Evolutionary conservation across 2,329 filamentous ascomycete genomes (phyloP).

Genomic region (Ceratocystis destructans): DNA sequence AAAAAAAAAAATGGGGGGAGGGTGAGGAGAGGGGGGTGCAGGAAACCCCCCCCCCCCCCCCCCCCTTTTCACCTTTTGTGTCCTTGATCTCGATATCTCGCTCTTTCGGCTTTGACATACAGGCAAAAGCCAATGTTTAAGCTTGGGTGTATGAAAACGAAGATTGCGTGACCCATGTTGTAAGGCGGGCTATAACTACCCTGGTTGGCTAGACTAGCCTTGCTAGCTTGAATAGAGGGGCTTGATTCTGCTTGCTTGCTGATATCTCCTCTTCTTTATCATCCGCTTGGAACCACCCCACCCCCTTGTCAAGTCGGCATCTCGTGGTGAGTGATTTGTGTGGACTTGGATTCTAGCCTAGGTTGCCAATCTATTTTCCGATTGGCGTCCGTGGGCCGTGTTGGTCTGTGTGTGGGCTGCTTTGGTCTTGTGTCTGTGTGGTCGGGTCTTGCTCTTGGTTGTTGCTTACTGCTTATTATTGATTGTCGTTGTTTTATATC

Average conservation of each 20-base stretch:
- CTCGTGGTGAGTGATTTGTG: constrained; percentile 8
- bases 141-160: background rate
- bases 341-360: background rate
- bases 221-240: background rate
- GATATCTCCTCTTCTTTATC: background rate
- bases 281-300: background rate
- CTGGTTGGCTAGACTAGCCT: background rate
- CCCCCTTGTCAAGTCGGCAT: background rate
- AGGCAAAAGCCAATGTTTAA: background rate
- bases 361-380: constrained; percentile 6
- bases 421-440: background rate
- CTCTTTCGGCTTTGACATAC: background rate
- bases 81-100: background rate
- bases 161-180: background rate
- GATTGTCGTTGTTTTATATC: background rate
- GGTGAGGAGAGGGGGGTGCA: no score
- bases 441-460: background rate
- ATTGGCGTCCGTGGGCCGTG: constrained; percentile 4
- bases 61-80: background rate
- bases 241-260: background rate
- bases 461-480: no score
- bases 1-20: no score
- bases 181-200: background rate
- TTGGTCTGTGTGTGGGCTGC: constrained; percentile 5
- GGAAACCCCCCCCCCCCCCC: background rate